phyloP scores from a whole-genome alignment of 2,329 filamentous ascomycete species.

The Catunica adiposa region DNA sequence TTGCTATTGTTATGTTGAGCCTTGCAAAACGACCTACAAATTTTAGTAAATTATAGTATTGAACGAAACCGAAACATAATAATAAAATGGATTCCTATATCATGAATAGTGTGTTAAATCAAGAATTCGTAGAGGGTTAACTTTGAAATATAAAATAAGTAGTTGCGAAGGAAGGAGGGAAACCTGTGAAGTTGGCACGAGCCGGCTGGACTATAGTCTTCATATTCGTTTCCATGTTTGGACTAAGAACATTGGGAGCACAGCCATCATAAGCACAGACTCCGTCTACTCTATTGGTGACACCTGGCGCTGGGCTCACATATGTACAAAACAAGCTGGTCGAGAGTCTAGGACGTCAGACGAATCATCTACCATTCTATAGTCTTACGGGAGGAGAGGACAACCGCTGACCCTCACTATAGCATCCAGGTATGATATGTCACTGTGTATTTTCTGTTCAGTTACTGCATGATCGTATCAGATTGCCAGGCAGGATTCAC shows the following conservation, averaged over 20 bases:
- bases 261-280: background rate
- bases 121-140: too few species aligned
- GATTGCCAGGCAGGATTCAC: background rate
- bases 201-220: background rate
- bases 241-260: background rate
- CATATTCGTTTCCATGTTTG: background rate
- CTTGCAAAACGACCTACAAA: too few species aligned
- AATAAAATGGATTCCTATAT: background rate
- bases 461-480: background rate
- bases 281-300: background rate
- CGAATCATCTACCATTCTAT: background rate
- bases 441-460: background rate
- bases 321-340: background rate
- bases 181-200: background rate
- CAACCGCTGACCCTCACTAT: background rate
- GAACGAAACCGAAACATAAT: background rate
- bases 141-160: background rate
- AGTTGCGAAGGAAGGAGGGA: background rate
- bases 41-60: too few species aligned
- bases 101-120: background rate
- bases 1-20: too few species aligned
- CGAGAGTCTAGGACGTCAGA: conserved; percentile 1
- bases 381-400: background rate
- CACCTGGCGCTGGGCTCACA: background rate
- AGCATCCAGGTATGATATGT: background rate